Base-by-base conservation (phyloP, 768 basidiomycete species). In the Amanita molliuscula region DNA sequence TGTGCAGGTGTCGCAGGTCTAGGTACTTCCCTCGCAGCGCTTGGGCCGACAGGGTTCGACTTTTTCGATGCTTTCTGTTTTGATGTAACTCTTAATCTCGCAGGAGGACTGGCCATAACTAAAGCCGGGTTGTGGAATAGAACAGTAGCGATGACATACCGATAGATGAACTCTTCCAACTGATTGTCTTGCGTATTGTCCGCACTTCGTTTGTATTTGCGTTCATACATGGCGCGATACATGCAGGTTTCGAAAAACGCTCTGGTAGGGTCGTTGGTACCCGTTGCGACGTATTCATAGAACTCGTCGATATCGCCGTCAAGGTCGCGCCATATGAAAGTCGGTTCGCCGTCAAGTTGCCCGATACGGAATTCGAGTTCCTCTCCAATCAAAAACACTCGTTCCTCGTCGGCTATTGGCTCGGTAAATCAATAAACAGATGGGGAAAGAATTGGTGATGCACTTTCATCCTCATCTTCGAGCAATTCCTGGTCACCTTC, bases 141-240 rank as follows among this genome's bases (percentile, higher is more conserved):
- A 13, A 23, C 21, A 23, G 26, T 1, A 11, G 15, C 4, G 7
- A 15, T 20, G 15, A 41, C 86, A 65, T 58, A 92, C 88, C 75
- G 75, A 78, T 83, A 87, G 18, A 87, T 79, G 59, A 97, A 89
- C 59, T 88, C 78, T 28, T 84, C 78, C 31, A 97, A 69, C 28
- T 87, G 81, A 1, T 72, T 65, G 57, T 90, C 85, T 26, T 63
- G 65, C 15, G 83, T 76, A 53, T 72, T 77, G 48, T 88, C 83
- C 9, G 88, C 87, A 56, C 78, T 79, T 45, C 57, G 70, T 58
- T 74, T 82, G 70, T 86, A 84, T 70, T 93, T 94, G 67, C 93
- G 80, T 62, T 99, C 96, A 65, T 85, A 98, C 82, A 98, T 92
- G 52, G 95, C 95, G 25, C 89, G 82, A 58, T 95, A 88, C 76